Base-by-base conservation (phyloP, 192 early-diverging fungal genomes). In the Coemansia sp. region DNA sequence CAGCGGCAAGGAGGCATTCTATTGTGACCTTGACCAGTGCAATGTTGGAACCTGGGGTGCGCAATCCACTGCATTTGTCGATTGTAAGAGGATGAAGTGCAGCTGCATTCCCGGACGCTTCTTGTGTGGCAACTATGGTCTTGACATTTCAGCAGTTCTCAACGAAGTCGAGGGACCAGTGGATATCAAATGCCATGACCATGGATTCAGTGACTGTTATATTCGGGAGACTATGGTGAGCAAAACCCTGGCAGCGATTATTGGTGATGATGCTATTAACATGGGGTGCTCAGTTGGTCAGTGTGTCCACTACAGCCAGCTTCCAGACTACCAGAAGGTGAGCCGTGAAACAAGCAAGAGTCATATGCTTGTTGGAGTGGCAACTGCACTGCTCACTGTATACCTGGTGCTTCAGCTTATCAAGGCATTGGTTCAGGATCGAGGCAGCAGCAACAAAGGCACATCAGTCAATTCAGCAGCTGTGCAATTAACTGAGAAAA, bases 1-100 rank as follows among this genome's bases (percentile, higher is more conserved):
- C 5, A 89, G 82, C 35, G 80, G 87, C 36, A 77, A 79, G 25
- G 90, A 96, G 60, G 89, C 90, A n/a, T 96, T 96, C 71, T 96
- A 85, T 61, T 96, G 93, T 63, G 74, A 86, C 42, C 64, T 96
- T 26, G 75, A 83, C 48, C 75, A 85, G n/a, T 96, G 93, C 59
- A 42, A 61, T 3, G 86, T 90, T 57, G 55, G 56, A 1, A 75
- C 64, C 0, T 75, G 71, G 71, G 71, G 71, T 1, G 12, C 64
- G 8, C 30, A 62, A 4, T 75, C 71, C 2, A 75, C 71, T 10
- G 71, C 71, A n/a, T 67, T 50, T 12, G 79, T 86, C 67, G 70
- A 83, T 51, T 96, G 93, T 62, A 52, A 81, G 19, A 81, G 81
- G 9, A 87, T 96, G 61, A 79, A 84, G 42, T 96, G 93, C 61